Evolutionary conservation across 768 basidiomycete genomes (phyloP), one percentile per base, ranked within the genome.

Genomic region (Tylopilus balloui): DNA sequence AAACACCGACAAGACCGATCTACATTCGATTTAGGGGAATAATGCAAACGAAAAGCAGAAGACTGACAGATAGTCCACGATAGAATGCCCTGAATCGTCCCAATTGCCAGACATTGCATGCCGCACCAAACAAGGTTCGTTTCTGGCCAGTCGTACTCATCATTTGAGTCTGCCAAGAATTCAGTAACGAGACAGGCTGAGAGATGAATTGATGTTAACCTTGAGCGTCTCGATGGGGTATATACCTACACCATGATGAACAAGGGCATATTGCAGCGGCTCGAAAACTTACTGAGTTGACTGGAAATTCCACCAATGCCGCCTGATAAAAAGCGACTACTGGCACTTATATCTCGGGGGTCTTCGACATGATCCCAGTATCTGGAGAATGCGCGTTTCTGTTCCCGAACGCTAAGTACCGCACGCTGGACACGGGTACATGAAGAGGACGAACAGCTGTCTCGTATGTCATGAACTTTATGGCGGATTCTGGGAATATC

Each of bases 211-310:
- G 21, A 41, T 7, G 19, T 46, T 57, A n/a, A 86, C 89, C 79
- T 99, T 98, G 45, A 98, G 71, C 3, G 95, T 97, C 69, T 98
- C 96, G 57, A 97, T 83, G 2, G 94, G 93, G 69, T 96, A 97
- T 70, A 97, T 97, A 53, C 89, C 92, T 92, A 58, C 20, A 54
- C 41, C 20, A 46, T 14, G 50, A 51, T 47, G 57, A 70, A 50
- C 34, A 55, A 43, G 48, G 35, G 40, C 19, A 36, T 39, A 37
- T 31, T 20, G 53, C 28, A 34, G 37, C 47, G 32, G 58, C 38
- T 44, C 12, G 15, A 51, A n/a, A n/a, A 70, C 85, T 65, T 55
- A 89, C 91, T 84, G 23, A 95, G 76, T 74, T 96, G 92, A 70
- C 89, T 92, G 50, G 79, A 82, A 57, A 97, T 83, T n/a, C 96